A percentile compares a stretch with the other conserved stretches of the same genome.
phyloP scores from a whole-genome alignment of 2,329 filamentous ascomycete species.

The Zalaria obscura region DNA sequence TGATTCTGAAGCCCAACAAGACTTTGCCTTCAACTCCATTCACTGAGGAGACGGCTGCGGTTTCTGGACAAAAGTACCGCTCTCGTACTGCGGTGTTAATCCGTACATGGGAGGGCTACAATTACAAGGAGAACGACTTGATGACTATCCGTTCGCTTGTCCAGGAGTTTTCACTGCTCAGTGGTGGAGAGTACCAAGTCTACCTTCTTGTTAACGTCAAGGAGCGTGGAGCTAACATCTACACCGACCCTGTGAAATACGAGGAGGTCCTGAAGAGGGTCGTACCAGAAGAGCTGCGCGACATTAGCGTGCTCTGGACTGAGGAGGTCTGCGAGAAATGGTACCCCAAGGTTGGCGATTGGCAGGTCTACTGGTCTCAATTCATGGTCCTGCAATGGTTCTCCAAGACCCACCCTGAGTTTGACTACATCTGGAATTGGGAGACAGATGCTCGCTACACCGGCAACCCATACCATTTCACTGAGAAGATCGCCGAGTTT shows the following conservation, averaged over 20 bases:
- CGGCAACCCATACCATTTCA: constrained; percentile 69
- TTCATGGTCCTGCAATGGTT: constrained; percentile 67
- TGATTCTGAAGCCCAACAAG: constrained; percentile 10
- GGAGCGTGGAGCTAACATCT: constrained; percentile 43
- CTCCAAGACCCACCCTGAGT: constrained; percentile 60
- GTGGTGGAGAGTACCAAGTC: constrained; percentile 33
- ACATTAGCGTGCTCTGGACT: constrained; percentile 62
- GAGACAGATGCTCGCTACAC: constrained; percentile 70
- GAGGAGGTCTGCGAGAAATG: constrained; percentile 36
- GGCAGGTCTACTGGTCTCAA: constrained; percentile 40
- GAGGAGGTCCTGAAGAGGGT: constrained; percentile 44
- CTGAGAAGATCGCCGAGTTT: constrained; percentile 47
- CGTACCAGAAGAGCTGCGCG: constrained; percentile 55
- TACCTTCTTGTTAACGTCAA: constrained; percentile 35
- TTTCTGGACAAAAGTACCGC: constrained; percentile 19
- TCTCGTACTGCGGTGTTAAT: constrained; percentile 31
- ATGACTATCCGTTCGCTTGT: constrained; percentile 31
- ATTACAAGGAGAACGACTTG: constrained; percentile 31
- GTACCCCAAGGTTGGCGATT: constrained; percentile 35
- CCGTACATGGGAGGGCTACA: constrained; percentile 32
- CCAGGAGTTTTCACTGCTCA: constrained; percentile 29
- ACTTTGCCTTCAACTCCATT: constrained; percentile 9
- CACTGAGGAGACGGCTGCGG: constrained; percentile 2
- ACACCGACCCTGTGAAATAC: constrained; percentile 45
- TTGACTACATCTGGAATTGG: constrained; percentile 73